Conservation (phyloP, 352 stramenopile species). For the Halophytophthora polymorphica region DNA sequence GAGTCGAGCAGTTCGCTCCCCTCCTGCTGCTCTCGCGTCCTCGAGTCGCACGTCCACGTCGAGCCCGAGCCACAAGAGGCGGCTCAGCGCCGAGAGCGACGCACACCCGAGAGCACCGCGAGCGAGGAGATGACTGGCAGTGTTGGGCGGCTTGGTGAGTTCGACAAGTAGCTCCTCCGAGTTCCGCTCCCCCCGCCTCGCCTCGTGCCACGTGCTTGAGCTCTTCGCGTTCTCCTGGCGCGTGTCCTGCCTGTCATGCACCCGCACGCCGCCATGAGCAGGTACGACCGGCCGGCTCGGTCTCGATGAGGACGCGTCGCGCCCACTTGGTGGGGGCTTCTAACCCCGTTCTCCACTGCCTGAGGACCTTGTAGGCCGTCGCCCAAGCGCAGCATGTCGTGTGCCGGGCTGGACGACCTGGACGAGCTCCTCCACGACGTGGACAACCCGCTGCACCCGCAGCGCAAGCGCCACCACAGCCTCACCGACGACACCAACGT, state of each 20-base stretch:
- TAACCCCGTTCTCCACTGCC: too few species aligned
- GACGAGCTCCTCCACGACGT: constrained; percentile 34
- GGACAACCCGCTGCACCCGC: constrained; percentile 18
- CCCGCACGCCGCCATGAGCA: constrained; percentile 30
- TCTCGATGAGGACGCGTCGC: too few species aligned
- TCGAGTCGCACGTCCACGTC: too few species aligned
- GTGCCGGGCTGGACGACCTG: constrained; percentile 52
- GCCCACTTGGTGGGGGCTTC: too few species aligned
- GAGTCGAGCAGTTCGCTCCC: too few species aligned
- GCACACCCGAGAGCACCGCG: constrained; percentile 6
- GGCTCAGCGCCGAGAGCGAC: constrained; percentile 16
- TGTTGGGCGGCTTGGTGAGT: constrained; percentile 27
- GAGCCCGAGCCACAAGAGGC: too few species aligned
- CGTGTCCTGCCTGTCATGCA: constrained; percentile 26
- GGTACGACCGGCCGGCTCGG: constrained; percentile 15
- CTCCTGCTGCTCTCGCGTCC: constrained; percentile 13
- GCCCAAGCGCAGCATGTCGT: constrained; percentile 58
- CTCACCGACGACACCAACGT: constrained; percentile 31
- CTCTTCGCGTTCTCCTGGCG: constrained; percentile 11
- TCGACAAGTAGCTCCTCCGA: constrained; percentile 29
- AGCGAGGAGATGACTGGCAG: constrained; percentile 29
- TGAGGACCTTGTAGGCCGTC: constrained; percentile 45
- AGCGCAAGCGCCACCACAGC: constrained; percentile 61
- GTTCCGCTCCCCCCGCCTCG: constrained; percentile 7
- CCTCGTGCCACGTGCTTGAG: too few species aligned